These are phyloP conservation scores for Camelina laxa DNA, from an alignment of 345 rosid genomes.

Conservation along the genomic window DNA sequence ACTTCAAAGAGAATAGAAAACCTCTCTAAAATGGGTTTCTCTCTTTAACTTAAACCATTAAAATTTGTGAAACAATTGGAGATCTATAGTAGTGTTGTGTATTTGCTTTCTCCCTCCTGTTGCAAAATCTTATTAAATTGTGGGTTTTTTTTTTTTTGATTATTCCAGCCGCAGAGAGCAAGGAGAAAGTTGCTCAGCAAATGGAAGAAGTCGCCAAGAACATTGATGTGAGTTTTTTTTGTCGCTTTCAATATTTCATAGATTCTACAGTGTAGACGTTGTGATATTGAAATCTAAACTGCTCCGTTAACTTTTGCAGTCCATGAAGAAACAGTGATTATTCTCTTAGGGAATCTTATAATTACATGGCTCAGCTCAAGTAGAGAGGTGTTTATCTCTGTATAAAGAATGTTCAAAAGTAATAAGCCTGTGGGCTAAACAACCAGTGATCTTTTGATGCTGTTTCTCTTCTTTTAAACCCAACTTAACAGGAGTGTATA, in stretches of 20 bases:
- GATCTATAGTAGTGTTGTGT: too few species aligned
- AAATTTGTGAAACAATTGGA: too few species aligned
- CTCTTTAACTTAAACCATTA: not conserved
- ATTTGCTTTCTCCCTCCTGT: not conserved
- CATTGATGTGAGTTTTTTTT: conserved; percentile 40
- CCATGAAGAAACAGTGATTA: conserved; percentile 31
- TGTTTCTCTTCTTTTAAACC: not conserved
- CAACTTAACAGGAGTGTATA: not conserved
- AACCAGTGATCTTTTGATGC: conserved; percentile 6
- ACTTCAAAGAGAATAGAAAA: conserved; percentile 74
- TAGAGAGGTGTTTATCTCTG: not conserved
- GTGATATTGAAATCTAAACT: not conserved
- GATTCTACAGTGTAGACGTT: not conserved
- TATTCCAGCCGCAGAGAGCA: conserved; percentile 61
- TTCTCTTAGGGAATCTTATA: not conserved
- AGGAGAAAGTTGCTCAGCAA: conserved; percentile 61
- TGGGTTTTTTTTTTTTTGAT: not conserved
- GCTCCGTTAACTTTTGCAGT: not conserved
- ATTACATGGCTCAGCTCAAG: not conserved
- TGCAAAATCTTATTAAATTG: not conserved
- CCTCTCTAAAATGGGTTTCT: conserved; percentile 58
- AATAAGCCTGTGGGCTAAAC: conserved; percentile 14
- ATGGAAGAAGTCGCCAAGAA: conserved; percentile 61
- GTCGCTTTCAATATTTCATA: not conserved
- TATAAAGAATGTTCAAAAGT: conserved; percentile 10